These are phyloP conservation scores for Leptoxyphium fumago DNA, from an alignment of 2,329 filamentous ascomycete species.

Conservation along the genomic window DNA sequence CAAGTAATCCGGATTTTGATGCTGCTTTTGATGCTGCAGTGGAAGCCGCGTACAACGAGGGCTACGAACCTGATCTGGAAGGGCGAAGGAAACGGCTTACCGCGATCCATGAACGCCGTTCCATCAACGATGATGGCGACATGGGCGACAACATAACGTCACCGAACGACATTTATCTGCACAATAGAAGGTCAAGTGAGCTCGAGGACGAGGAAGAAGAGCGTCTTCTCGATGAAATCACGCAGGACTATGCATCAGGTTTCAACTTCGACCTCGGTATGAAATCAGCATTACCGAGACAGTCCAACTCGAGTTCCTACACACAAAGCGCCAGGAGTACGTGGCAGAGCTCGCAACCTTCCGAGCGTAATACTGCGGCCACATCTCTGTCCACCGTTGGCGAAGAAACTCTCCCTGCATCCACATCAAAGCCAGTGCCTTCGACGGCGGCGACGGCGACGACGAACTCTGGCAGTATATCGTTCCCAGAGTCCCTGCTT, in stretches of 20 bases:
- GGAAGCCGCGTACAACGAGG: constrained; percentile 89
- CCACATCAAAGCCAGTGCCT: constrained; percentile 19
- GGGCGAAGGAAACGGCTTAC: constrained; percentile 23
- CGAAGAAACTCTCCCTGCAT: constrained; percentile 38
- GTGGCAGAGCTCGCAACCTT: constrained; percentile 55
- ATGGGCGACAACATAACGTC: neutral
- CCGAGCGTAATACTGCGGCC: constrained; percentile 41
- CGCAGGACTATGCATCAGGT: constrained; percentile 60
- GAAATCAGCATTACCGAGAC: constrained; percentile 55
- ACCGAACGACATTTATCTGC: neutral
- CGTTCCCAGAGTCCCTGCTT: constrained; percentile 4
- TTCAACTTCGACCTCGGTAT: constrained; percentile 60
- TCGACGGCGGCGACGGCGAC: neutral
- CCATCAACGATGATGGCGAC: neutral
- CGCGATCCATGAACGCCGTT: neutral
- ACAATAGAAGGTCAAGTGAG: neutral
- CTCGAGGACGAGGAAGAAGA: constrained; percentile 33
- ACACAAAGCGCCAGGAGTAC: constrained; percentile 46
- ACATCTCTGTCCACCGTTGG: constrained; percentile 58
- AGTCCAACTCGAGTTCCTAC: constrained; percentile 68
- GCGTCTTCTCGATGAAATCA: constrained; percentile 66
- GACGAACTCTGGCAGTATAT: constrained; percentile 2
- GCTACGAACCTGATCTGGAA: constrained; percentile 57
- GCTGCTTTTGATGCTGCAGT: constrained; percentile 89
- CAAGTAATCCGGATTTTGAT: constrained; percentile 81